Base-by-base conservation (phyloP, 192 early-diverging fungal genomes). In the Backusella macrospora region DNA sequence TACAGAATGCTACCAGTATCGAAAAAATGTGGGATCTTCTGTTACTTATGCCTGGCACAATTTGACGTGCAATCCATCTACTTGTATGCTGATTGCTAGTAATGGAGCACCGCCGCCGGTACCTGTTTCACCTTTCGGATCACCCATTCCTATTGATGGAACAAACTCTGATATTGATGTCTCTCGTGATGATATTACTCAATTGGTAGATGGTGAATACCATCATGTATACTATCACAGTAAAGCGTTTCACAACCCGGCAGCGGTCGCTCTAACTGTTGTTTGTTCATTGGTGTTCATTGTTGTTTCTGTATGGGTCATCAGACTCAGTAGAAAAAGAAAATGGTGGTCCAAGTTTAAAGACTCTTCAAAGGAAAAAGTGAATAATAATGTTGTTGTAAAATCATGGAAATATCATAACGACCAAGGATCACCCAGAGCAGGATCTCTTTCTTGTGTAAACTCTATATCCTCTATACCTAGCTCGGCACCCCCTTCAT, bases 1-100 rank as follows among this genome's bases (percentile, higher is more conserved):
- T 42, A 43, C 73, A 42, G 65, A 74, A 66, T 74, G 73, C 29
- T 74, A 74, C 21, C 73, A 74, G 18, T 74, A 74, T 40, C 64
- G 64, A 39, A 65, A 52, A 48, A 46, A 9, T 1, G 4, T 6
- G 15, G 34, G 45, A 12, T 10, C 73, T 0, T 44, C 72, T 9
- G 48, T 52, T 18, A 74, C 15, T 15, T 55, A 67, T 40, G 44
- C 65, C 1, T 74, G 73, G 73, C 46, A 74, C 18, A 74, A 46
- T 52, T 43, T 74, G 14, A 74, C 73, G n/a, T 74, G 73, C 52
- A 64, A 67, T 39, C 73, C 73, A 1, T 15, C 42, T 18, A 74
- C 64, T 1, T 74, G 73, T 46, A 39, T 66, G 65, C 46, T 74
- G 4, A 64, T 67, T 39, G 42, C 44, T 5, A 45, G 23, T 6